Percentiles rank a stretch among this genome's conserved stretches.
These are phyloP conservation scores for Ophiostoma ulmi DNA, from an alignment of 2,329 filamentous ascomycete species.

Conservation along the genomic window DNA sequence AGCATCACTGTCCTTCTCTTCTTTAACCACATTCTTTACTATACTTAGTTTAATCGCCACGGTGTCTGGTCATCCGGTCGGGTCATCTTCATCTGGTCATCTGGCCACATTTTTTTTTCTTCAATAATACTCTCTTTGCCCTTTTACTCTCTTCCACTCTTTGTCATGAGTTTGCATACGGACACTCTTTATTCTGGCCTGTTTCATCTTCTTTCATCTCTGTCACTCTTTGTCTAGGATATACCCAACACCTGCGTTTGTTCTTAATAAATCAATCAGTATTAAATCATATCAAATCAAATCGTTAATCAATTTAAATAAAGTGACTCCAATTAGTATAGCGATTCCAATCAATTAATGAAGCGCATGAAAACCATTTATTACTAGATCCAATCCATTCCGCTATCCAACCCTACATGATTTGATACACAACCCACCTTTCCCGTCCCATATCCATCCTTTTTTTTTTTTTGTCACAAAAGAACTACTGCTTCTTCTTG, in stretches of 20 bases:
- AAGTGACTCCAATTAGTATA: background rate
- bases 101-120: background rate
- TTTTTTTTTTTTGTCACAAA: background rate
- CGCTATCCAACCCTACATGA: background rate
- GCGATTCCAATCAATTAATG: background rate
- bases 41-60: conserved; percentile 5
- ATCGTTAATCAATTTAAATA: background rate
- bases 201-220: background rate
- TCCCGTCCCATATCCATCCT: background rate
- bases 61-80: conserved; percentile 6
- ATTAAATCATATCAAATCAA: background rate
- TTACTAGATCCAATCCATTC: background rate
- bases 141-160: background rate
- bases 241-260: background rate
- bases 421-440: background rate
- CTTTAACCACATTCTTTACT: background rate
- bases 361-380: background rate
- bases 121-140: background rate
- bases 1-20: background rate
- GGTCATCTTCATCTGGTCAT: conserved; percentile 1
- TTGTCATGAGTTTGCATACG: background rate
- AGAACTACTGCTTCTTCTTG: conserved; percentile 29
- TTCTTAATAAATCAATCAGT: background rate
- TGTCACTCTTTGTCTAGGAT: background rate
- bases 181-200: background rate